Evolutionary conservation across 2,329 filamentous ascomycete species (phyloP).

Genomic region (Talaromyces pinophilus): DNA sequence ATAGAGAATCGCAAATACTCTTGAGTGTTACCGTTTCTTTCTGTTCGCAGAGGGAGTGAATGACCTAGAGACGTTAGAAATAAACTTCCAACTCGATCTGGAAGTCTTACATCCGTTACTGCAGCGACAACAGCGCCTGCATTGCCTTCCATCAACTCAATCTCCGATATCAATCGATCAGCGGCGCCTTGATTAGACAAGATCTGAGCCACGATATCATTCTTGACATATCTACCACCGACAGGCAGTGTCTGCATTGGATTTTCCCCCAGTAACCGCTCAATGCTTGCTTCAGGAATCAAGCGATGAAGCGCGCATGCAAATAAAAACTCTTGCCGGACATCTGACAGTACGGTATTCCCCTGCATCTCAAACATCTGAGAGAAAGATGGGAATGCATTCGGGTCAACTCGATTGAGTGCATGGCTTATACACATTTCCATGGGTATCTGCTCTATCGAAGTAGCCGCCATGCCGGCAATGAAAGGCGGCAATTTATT

Average conservation of each 20-base stretch:
- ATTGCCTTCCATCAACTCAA: constrained; percentile 90
- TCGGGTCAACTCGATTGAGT: constrained; percentile 62
- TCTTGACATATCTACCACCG: constrained; percentile 73
- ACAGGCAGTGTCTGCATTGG: constrained; percentile 76
- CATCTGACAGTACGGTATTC: constrained; percentile 63
- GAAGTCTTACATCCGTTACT: constrained; percentile 63
- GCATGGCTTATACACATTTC: constrained; percentile 68
- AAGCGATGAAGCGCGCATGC: constrained; percentile 85
- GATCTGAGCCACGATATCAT: constrained; percentile 76
- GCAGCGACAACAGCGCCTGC: constrained; percentile 82
- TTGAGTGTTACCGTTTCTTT: constrained; percentile 66
- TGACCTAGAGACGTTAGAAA: constrained; percentile 40
- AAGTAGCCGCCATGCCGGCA: constrained; percentile 56
- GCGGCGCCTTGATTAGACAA: constrained; percentile 72
- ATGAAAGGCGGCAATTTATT: constrained; percentile 68
- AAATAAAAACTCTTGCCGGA: constrained; percentile 81
- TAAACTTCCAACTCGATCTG: not conserved
- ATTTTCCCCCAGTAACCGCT: constrained; percentile 78
- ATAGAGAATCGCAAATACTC: constrained; percentile 59
- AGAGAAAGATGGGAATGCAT: constrained; percentile 65
- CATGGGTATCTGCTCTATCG: constrained; percentile 60
- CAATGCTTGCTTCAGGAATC: constrained; percentile 75
- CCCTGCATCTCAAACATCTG: constrained; percentile 63
- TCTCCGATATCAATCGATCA: constrained; percentile 73
- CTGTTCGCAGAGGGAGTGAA: constrained; percentile 58